A percentile compares a stretch with the other conserved stretches of the same genome.
phyloP scores from a whole-genome alignment of 345 rosid genomes.

The Salix suchowensis region DNA sequence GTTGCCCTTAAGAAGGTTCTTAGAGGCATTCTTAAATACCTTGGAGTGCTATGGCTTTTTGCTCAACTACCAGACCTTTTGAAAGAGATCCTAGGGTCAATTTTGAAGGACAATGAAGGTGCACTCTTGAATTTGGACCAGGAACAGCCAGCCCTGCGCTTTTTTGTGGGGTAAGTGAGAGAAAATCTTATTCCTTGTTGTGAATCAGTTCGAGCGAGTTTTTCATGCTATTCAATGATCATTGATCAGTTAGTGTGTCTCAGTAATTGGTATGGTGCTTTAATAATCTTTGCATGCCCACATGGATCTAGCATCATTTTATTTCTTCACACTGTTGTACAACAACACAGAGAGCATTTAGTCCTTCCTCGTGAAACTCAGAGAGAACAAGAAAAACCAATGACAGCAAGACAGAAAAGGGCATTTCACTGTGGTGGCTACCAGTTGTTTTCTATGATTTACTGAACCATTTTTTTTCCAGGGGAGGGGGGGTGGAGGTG shows the following conservation, averaged over 20 bases:
- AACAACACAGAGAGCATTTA: too few relatives aligned
- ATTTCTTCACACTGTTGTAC: too few relatives aligned
- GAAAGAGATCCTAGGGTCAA: slow-evolving; percentile 91
- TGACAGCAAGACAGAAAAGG: too few relatives aligned
- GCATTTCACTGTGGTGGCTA: too few relatives aligned
- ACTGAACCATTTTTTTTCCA: too few relatives aligned
- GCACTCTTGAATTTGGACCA: slow-evolving; percentile 94
- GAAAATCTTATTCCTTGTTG: not conserved
- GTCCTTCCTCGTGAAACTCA: too few relatives aligned
- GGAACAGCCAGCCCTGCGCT: slow-evolving; percentile 96
- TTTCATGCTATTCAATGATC: not conserved
- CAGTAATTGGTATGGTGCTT: not conserved
- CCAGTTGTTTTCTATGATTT: too few relatives aligned
- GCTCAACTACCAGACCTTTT: slow-evolving; percentile 90
- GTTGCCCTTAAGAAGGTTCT: slow-evolving; percentile 97
- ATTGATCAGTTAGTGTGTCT: not conserved
- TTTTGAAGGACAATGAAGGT: slow-evolving; percentile 90
- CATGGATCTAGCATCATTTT: not conserved
- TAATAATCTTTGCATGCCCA: not conserved
- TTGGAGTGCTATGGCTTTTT: slow-evolving; percentile 95
- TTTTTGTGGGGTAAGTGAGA: slow-evolving; percentile 85
- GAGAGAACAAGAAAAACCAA: too few relatives aligned
- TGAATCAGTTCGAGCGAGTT: not conserved
- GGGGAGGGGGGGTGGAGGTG: too few relatives aligned
- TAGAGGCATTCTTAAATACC: slow-evolving; percentile 91